Conservation (phyloP, 2,329 filamentous ascomycete species). For the Fusarium transvaalense region DNA sequence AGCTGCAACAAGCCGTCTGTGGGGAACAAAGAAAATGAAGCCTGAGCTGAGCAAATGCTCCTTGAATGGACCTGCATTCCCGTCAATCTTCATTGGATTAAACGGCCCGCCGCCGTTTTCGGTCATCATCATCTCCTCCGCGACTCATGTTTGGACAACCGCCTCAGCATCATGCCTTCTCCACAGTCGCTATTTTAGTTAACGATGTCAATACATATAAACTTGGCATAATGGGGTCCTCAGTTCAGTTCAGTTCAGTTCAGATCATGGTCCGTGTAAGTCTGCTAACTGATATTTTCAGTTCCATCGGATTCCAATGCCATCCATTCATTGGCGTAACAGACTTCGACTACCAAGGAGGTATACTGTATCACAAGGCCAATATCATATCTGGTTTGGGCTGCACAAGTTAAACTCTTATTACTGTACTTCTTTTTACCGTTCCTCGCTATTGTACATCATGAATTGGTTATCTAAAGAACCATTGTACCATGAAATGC, state of each 20-base stretch:
- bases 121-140: conserved; percentile 2
- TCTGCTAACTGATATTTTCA: neutral
- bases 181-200: conserved; percentile 21
- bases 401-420: conserved; percentile 2
- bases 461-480: conserved; percentile 5
- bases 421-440: neutral
- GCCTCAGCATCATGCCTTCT: conserved; percentile 25
- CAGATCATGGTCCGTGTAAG: neutral
- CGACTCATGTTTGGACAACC: conserved; percentile 12
- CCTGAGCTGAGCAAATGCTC: conserved; percentile 28
- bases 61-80: conserved; percentile 31
- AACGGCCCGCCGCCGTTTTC: conserved; percentile 4
- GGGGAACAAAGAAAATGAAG: conserved; percentile 18
- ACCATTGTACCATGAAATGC: conserved; percentile 1
- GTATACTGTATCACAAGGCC: neutral
- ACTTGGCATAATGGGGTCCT: neutral
- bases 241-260: neutral
- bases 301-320: conserved; percentile 1
- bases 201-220: neutral
- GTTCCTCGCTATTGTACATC: neutral
- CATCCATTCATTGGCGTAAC: neutral
- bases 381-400: neutral
- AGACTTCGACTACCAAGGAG: neutral
- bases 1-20: conserved; percentile 21
- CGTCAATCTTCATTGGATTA: conserved; percentile 6